A percentile compares a stretch with the other conserved stretches of the same genome.
Evolutionary conservation across 176 grass and related monocot genomes (phyloP).

Genomic region (Avena eriantha): DNA sequence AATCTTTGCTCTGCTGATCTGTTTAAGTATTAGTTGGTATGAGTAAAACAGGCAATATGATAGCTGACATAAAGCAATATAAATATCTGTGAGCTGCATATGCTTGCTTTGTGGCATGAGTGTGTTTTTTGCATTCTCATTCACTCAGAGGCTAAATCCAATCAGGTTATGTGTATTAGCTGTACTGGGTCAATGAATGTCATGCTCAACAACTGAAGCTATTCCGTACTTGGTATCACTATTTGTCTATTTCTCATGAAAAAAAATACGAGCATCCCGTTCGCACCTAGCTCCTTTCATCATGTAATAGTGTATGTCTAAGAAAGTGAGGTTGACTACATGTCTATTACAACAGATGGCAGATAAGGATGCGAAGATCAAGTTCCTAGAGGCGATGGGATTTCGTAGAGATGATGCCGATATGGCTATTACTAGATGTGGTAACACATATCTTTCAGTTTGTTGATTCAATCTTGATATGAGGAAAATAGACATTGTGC

Average conservation of each 20-base stretch:
- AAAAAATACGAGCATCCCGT: constrained; percentile 5
- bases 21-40: background rate
- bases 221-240: background rate
- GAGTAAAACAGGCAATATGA: background rate
- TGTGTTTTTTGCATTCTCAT: background rate
- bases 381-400: constrained; percentile 67
- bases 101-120: constrained; percentile 25
- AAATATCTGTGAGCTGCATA: background rate
- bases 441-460: constrained; percentile 47
- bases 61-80: background rate
- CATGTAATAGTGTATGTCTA: background rate
- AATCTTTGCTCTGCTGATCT: background rate
- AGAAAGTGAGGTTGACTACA: background rate
- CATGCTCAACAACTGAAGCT: background rate
- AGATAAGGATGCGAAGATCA: constrained; percentile 56
- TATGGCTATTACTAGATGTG: constrained; percentile 70
- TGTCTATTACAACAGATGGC: constrained; percentile 50
- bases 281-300: background rate
- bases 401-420: constrained; percentile 38
- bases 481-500: constrained; percentile 2
- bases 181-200: background rate
- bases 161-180: background rate
- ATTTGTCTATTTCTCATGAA: background rate
- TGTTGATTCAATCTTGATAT: constrained; percentile 16
- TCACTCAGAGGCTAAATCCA: background rate